A percentile compares a stretch with the other conserved stretches of the same genome.
phyloP scores from a whole-genome alignment of 2,329 filamentous ascomycete genomes.

The Sporothrix pseudoabietina region DNA sequence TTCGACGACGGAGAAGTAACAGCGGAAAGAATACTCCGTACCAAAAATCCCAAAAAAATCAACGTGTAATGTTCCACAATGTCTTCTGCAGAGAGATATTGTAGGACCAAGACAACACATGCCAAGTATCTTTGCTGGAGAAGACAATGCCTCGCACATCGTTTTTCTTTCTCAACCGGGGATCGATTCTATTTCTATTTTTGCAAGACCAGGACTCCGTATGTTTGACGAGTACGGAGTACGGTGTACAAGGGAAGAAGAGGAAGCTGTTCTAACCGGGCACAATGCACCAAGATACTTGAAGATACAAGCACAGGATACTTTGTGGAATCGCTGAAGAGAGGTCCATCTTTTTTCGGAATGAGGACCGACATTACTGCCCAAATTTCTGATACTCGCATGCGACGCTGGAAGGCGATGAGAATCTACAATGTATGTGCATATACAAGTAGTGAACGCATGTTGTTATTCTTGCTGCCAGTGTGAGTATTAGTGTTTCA shows the following conservation, averaged over 20 bases:
- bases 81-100: background rate
- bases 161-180: background rate
- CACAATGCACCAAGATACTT: background rate
- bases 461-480: background rate
- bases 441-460: too few species aligned
- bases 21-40: background rate
- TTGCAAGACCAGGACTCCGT: background rate
- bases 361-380: background rate
- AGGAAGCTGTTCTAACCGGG: background rate
- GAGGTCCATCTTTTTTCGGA: slow-evolving; percentile 3
- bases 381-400: background rate
- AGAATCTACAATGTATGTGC: too few species aligned
- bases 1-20: background rate
- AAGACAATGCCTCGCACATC: background rate
- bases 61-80: background rate
- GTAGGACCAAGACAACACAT: background rate
- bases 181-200: background rate
- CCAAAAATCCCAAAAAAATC: too few species aligned
- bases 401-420: background rate
- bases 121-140: background rate
- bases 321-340: background rate
- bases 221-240: background rate
- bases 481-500: background rate
- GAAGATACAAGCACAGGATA: background rate
- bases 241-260: background rate